These are phyloP conservation scores for Pythium scleroteichum DNA, from an alignment of 352 stramenopile species.

Conservation along the genomic window DNA sequence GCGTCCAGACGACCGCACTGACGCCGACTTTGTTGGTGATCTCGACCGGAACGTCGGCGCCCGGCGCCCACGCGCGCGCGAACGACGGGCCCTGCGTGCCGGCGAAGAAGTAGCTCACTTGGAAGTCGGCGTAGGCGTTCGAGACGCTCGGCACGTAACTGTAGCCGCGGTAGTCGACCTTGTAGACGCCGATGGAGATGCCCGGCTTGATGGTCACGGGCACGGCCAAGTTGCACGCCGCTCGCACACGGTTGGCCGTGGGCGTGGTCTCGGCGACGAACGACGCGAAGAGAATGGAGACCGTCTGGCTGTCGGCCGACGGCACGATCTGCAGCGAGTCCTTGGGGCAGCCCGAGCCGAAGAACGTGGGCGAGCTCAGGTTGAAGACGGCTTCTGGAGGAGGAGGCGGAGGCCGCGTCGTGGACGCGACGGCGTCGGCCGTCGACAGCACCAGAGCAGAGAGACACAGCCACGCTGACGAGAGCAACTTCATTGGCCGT, in stretches of 20 bases:
- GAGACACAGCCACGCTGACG: neutral
- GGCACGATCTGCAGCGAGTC: conserved; percentile 21
- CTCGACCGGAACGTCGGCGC: conserved; percentile 21
- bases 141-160: conserved; percentile 26
- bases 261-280: conserved; percentile 26
- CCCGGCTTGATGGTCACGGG: conserved; percentile 26
- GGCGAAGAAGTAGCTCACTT: conserved; percentile 34
- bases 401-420: neutral
- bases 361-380: conserved; percentile 24
- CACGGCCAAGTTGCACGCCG: conserved; percentile 33
- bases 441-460: neutral
- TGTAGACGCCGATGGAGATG: conserved; percentile 37
- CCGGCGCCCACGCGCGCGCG: conserved; percentile 17
- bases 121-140: conserved; percentile 26
- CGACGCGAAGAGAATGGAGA: conserved; percentile 28
- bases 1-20: conserved; percentile 30
- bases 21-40: conserved; percentile 29
- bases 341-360: conserved; percentile 23
- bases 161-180: conserved; percentile 37
- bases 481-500: neutral
- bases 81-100: conserved; percentile 21
- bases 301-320: conserved; percentile 16
- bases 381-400: conserved; percentile 21
- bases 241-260: conserved; percentile 11
- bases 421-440: neutral